Base-by-base conservation (phyloP, 1,139 yeast species). In the Candida freyschussii region DNA sequence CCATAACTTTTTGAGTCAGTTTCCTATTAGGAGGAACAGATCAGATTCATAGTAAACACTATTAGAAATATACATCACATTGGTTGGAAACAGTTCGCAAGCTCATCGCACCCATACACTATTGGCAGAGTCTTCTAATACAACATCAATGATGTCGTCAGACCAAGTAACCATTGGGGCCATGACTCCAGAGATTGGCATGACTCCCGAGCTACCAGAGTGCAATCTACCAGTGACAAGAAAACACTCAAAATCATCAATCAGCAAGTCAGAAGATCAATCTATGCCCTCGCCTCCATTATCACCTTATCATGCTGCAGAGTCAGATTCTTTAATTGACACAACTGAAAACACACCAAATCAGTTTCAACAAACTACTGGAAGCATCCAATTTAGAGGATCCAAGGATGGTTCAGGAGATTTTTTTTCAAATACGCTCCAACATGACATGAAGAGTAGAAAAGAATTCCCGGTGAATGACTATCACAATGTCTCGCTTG, bases 241-340 rank as follows among this genome's bases (percentile, higher is more conserved):
- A 44, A 49, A 51, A 30, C 38, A 32, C 11, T 47, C 53, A 15
- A 46, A 47, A 31, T 36, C 48, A 15, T 48, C 52, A 10, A 37
- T 41, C 12, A 30, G 40, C 6, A 44, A 43, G 34, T 41, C 45
- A 7, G 49, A 48, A 26, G 54, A 52, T 26, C 47, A 43, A 23
- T 46, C 62, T 21, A 72, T 75, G 37, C 74, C 79, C 34, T 77
- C 84, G 2, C 85, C 85, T 10, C 85, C 85, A 25, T 59, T 76
- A 41, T 76, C 83, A 3, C 85, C 85, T 30, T 72, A 69, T 50
- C 75, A 68, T 15, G n/a, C 21, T 32, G 47, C 26, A 6, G 14
- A 10, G 19, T 18, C 24, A n/a, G 38, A 39, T 21, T 27, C 36
- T 17, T 20, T 30, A 18, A 17, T 13, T n/a, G n/a, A n/a, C n/a